Conservation (phyloP, 139 green algal genomes). For the Coccomyxa sp. region DNA sequence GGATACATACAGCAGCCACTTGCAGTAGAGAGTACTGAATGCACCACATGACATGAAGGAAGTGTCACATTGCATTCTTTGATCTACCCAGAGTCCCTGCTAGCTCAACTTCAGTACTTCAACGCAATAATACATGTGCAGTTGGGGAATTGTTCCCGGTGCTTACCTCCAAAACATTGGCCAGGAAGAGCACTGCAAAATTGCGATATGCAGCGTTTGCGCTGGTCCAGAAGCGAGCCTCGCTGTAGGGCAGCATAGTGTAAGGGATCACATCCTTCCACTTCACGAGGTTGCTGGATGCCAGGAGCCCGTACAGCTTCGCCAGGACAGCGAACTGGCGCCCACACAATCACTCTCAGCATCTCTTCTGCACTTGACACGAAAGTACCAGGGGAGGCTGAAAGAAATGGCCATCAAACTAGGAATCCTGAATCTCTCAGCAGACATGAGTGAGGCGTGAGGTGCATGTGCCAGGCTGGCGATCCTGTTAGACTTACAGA, state of each 20-base stretch:
- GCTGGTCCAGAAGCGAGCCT: slow-evolving; percentile 11
- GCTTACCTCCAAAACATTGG: slow-evolving; percentile 7
- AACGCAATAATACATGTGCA: not conserved
- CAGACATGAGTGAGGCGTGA: no score
- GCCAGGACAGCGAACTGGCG: slow-evolving; percentile 4
- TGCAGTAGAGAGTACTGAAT: not conserved
- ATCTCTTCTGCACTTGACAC: not conserved
- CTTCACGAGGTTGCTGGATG: not conserved
- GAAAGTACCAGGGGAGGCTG: no score
- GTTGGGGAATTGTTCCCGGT: not conserved
- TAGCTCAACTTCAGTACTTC: not conserved
- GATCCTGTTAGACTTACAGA: no score
- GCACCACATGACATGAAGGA: not conserved
- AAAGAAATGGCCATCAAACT: no score
- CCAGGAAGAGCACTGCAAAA: slow-evolving; percentile 13
- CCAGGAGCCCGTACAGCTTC: not conserved
- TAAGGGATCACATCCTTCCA: slow-evolving; percentile 2
- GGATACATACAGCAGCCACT: no score
- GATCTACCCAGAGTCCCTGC: not conserved
- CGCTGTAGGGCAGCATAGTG: slow-evolving; percentile 2
- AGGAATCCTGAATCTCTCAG: no score
- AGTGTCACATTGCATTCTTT: not conserved
- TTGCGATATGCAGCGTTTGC: slow-evolving; percentile 4
- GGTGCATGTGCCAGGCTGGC: no score
- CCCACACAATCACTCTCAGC: not conserved